Conservation (phyloP, 768 basidiomycete genomes). For the Trametes meyenii region DNA sequence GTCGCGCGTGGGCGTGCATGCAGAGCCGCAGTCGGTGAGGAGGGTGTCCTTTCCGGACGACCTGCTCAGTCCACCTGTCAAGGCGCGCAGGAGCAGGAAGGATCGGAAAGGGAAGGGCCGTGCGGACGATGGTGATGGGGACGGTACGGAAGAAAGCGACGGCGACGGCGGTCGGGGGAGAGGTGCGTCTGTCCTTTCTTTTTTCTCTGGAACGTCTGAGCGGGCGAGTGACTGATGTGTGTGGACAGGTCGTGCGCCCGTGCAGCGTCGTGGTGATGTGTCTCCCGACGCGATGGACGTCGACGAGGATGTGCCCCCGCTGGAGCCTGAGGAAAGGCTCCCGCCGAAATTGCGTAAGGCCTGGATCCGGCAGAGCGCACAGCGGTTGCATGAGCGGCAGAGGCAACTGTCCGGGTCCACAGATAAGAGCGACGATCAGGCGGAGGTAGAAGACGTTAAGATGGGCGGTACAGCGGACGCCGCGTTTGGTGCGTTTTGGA, state of each 20-base stretch:
- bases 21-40: not conserved
- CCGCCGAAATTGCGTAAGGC: conserved; percentile 68
- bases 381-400: conserved; percentile 31
- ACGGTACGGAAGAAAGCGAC: conserved; percentile 18
- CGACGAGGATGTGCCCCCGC: conserved; percentile 14
- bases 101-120: conserved; percentile 35
- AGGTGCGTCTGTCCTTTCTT: conserved; percentile 1
- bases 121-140: conserved; percentile 24
- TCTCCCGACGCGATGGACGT: conserved; percentile 21
- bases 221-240: too few species aligned
- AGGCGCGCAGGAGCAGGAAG: conserved; percentile 21
- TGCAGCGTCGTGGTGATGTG: not conserved
- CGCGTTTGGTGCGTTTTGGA: conserved; percentile 18
- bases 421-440: too few species aligned
- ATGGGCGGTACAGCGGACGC: conserved; percentile 21
- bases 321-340: conserved; percentile 39
- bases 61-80: conserved; percentile 6
- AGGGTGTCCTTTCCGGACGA: conserved; percentile 19
- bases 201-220: not conserved
- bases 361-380: conserved; percentile 36
- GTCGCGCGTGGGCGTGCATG: conserved; percentile 12
- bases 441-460: conserved; percentile 8
- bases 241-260: not conserved
- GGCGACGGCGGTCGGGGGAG: conserved; percentile 24
- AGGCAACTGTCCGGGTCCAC: conserved; percentile 11